Evolutionary conservation across 1,139 yeast species (phyloP), one percentile per base, ranked within the genome.

Genomic region (Zygoascus hellenicus): DNA sequence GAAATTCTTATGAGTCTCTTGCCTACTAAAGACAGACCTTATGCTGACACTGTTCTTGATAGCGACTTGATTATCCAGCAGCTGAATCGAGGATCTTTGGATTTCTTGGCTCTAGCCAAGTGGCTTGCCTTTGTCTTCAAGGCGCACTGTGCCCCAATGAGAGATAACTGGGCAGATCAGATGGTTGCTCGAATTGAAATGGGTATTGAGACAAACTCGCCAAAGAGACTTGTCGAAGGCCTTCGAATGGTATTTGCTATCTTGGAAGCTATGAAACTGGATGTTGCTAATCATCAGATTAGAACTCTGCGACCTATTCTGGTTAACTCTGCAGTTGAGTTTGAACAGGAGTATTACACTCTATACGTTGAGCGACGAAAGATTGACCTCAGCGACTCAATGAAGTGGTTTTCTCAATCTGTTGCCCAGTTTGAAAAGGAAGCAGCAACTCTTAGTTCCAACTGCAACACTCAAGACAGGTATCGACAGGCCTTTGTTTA

Each of bases 211-310:
- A 70, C 72, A 30, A 69, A 71, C 53, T 75, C 81, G 16, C 77
- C 81, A 10, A 62, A 72, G 13, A 73, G 75, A 49, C 69, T 89
- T 44, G 86, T 87, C 38, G 87, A 81, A 45, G 96, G 95, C 2
- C 70, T 90, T 48, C 75, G 92, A 51, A 76, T 82, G 69, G 76
- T 87, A 15, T 88, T 90, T 64, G 85, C 86, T 54, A 85, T 90
- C 51, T 71, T 90, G 56, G 97, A 89, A 64, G 94, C 95, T n/a
- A 89, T 90, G 96, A 90, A 90, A 65, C 73, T 90, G 56, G 97
- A 90, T 61, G 95, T 89, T 48, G 96, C 97, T 15, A 90, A 90
- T 66, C 96, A 90, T 64, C 97, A 89, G 66, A 87, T 90, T 49
- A 75, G 96, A 57, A 80, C 88, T 26, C 71, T 89, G 49, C 76